Conservation (phyloP, 169 alveolate genomes). For the Cryptosporidium ubiquitum region DNA sequence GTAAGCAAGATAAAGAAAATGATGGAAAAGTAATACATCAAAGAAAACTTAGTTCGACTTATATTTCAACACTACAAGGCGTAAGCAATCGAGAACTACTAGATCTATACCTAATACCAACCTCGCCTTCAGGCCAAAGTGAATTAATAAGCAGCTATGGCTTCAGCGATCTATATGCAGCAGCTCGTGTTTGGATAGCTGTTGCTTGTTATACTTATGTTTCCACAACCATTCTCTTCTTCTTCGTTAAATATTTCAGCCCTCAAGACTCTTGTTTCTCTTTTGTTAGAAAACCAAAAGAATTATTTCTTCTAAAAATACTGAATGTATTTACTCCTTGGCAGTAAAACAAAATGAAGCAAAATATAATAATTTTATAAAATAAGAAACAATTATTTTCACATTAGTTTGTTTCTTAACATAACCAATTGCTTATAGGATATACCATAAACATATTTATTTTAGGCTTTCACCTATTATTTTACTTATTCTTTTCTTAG, state of each 20-base stretch:
- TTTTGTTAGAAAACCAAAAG: slow-evolving; percentile 58
- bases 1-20: not conserved
- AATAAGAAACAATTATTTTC: not conserved
- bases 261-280: slow-evolving; percentile 71
- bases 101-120: slow-evolving; percentile 45
- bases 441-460: not conserved
- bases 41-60: slow-evolving; percentile 26
- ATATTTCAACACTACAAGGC: slow-evolving; percentile 59
- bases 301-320: slow-evolving; percentile 40
- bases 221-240: slow-evolving; percentile 56
- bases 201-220: slow-evolving; percentile 28
- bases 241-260: slow-evolving; percentile 45
- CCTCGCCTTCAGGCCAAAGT: slow-evolving; percentile 42
- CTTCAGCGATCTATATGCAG: slow-evolving; percentile 65
- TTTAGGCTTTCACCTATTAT: not conserved
- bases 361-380: slow-evolving; percentile 5
- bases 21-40: not conserved
- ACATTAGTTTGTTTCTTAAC: not conserved
- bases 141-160: slow-evolving; percentile 66
- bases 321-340: slow-evolving; percentile 58
- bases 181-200: slow-evolving; percentile 59
- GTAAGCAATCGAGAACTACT: slow-evolving; percentile 29
- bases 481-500: not conserved
- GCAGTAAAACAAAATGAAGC: slow-evolving; percentile 32
- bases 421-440: not conserved